Conservation (phyloP, 257 asterid genomes). For the Eucommia ulmoides region DNA sequence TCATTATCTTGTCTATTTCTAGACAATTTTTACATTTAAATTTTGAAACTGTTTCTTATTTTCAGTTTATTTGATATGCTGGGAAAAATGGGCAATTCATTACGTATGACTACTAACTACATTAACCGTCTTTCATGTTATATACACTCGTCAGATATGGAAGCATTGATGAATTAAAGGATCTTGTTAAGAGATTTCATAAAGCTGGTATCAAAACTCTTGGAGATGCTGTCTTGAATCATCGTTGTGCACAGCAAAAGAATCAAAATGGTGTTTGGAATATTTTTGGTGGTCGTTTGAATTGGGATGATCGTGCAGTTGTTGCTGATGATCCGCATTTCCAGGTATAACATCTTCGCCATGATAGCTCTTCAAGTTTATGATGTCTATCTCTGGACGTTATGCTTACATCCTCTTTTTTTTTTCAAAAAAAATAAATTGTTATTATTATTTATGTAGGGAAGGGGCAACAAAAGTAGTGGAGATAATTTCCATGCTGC, state of each 20-base stretch:
- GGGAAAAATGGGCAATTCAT: no score
- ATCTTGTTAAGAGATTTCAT: conserved; percentile 56
- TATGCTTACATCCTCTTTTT: neutral
- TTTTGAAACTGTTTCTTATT: no score
- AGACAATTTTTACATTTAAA: no score
- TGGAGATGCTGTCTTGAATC: conserved; percentile 93
- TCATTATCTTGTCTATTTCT: no score
- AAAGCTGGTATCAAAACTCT: conserved; percentile 65
- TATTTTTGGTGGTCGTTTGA: conserved; percentile 86
- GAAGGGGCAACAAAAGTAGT: conserved; percentile 91
- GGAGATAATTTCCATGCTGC: conserved; percentile 98
- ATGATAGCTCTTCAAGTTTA: neutral
- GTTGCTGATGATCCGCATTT: conserved; percentile 98
- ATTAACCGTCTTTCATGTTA: no score
- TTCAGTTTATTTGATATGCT: no score
- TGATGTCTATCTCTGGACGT: neutral
- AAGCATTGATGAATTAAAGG: conserved; percentile 58
- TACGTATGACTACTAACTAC: no score
- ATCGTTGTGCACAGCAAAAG: conserved; percentile 67
- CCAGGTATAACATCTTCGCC: conserved; percentile 46
- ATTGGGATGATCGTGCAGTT: conserved; percentile 95
- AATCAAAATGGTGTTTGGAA: conserved; percentile 94
- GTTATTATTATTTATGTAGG: no score
- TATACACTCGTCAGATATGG: conserved; percentile 55
- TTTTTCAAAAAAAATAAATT: no score